Evolutionary conservation across 176 grass and related monocot species (phyloP), one percentile per base, ranked within the genome.

Genomic region (Carex cristatella): DNA sequence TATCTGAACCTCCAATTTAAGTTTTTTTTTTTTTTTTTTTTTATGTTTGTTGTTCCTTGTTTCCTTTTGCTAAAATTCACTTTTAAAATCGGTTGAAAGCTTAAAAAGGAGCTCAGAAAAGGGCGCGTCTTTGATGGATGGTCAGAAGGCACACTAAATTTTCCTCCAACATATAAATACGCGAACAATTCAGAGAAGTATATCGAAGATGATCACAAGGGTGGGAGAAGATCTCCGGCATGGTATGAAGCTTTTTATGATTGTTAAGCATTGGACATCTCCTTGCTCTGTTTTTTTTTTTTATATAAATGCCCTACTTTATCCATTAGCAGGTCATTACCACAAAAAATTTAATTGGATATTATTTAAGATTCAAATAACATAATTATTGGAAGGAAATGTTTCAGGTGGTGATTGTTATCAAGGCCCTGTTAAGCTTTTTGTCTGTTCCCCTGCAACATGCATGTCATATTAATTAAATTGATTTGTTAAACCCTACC

Each of bases 161-260:
- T 98, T 69, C 91, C 95, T 49, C 95, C 95, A 7, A 98, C 95
- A 10, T 98, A 95, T 85, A 98, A 95, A 87, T 95, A 95, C 63
- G 91, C 87, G 70, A 4, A 90, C 5, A 77, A 89, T 76, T 95
- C 91, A 5, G 66, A 40, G 0, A 95, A 90, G 65, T 98, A 94
- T 85, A 70, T 90, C 72, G 87, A 69, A 86, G 90, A 97, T 79
- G 90, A 97, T 79, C 89, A 86, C 14, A 94, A 53, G 14, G 91
- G 89, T 3, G 87, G 93, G 28, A 87, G 86, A 30, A 86, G 96
- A 90, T 90, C 88, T 72, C 93, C 96, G 57, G 96, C 93, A 74
- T 95, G 96, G 96, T 98, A 95, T 83, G n/a, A 13, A 15, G 4
- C 7, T 69, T 28, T 5, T 76, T 76, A 30, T 14, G 11, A 30